Percentiles rank a stretch among this genome's conserved stretches.
Conservation (phyloP, 345 rosid species). For the Reutealis trisperma region DNA sequence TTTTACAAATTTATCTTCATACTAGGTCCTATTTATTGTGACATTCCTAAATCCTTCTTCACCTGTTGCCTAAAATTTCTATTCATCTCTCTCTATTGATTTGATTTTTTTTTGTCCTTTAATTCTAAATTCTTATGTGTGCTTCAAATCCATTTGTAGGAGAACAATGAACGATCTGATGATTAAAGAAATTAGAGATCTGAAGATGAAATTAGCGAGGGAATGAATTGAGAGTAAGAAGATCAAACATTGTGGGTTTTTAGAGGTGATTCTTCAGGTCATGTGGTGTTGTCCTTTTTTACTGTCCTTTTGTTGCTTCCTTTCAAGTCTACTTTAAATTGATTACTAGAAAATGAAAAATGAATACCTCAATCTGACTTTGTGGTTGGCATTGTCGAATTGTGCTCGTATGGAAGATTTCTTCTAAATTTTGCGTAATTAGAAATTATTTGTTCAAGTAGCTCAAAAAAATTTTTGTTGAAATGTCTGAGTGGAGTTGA, state of each 20-base stretch:
- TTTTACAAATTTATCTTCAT: no score
- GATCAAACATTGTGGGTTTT: conserved; percentile 24
- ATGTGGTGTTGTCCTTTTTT: conserved; percentile 11
- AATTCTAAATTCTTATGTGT: not conserved
- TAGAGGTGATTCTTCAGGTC: conserved; percentile 33
- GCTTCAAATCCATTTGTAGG: conserved; percentile 2
- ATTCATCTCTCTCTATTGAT: not conserved
- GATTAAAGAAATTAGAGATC: conserved; percentile 18
- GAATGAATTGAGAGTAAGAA: conserved; percentile 28
- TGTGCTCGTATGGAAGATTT: no score
- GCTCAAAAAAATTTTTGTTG: no score
- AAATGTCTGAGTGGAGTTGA: no score
- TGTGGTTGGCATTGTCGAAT: no score
- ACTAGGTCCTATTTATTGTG: no score
- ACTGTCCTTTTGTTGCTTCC: conserved; percentile 24
- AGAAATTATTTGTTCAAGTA: no score
- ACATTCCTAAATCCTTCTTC: no score
- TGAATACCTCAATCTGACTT: not conserved
- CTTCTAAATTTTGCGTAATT: no score
- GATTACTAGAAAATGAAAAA: no score
- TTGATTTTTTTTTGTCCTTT: not conserved
- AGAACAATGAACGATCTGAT: conserved; percentile 22
- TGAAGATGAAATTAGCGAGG: conserved; percentile 31
- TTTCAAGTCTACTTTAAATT: not conserved
- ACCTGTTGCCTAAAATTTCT: no score